These are phyloP conservation scores for Rhizodiscina lignyota DNA, from an alignment of 495 filamentous ascomycete species.

Conservation along the genomic window DNA sequence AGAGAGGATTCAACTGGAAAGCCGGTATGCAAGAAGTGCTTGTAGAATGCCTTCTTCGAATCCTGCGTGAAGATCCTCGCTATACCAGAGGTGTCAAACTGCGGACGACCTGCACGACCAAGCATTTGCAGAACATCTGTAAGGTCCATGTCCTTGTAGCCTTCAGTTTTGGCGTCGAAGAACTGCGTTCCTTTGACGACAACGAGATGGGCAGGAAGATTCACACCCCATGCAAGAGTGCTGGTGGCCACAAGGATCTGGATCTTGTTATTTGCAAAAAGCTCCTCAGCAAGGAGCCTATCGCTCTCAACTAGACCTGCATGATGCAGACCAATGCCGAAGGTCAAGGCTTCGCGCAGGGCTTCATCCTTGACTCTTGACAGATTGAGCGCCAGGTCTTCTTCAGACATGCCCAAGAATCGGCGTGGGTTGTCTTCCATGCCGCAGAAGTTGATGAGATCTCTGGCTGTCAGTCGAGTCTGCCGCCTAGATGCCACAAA, in stretches of 20 bases:
- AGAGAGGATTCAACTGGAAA: constrained; percentile 95
- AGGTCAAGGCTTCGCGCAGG: constrained; percentile 76
- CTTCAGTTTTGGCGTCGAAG: constrained; percentile 95
- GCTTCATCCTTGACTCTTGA: constrained; percentile 80
- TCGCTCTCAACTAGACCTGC: constrained; percentile 93
- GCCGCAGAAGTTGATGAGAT: constrained; percentile 91
- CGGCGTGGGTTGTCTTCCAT: constrained; percentile 95
- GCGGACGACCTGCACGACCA: constrained; percentile 83
- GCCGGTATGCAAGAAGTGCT: constrained; percentile 95
- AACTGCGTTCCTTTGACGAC: constrained; percentile 97
- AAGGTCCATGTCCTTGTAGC: constrained; percentile 96
- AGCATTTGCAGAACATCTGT: constrained; percentile 99
- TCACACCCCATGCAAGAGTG: constrained; percentile 96
- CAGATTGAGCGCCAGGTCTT: constrained; percentile 75
- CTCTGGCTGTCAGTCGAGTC: constrained; percentile 85
- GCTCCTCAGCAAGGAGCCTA: constrained; percentile 74
- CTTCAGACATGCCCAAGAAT: constrained; percentile 86
- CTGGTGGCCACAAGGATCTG: constrained; percentile 94
- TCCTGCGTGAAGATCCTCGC: constrained; percentile 96
- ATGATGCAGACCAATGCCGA: constrained; percentile 95
- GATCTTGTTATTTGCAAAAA: constrained; percentile 96
- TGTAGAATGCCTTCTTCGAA: constrained; percentile 98
- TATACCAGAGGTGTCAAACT: constrained; percentile 91
- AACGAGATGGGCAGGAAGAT: constrained; percentile 90
- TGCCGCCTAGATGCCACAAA: constrained; percentile 94